Percentiles rank a stretch among this genome's conserved stretches.
These are phyloP conservation scores for Chrysoporthe puriensis DNA, from an alignment of 2,329 filamentous ascomycete species.

Conservation along the genomic window DNA sequence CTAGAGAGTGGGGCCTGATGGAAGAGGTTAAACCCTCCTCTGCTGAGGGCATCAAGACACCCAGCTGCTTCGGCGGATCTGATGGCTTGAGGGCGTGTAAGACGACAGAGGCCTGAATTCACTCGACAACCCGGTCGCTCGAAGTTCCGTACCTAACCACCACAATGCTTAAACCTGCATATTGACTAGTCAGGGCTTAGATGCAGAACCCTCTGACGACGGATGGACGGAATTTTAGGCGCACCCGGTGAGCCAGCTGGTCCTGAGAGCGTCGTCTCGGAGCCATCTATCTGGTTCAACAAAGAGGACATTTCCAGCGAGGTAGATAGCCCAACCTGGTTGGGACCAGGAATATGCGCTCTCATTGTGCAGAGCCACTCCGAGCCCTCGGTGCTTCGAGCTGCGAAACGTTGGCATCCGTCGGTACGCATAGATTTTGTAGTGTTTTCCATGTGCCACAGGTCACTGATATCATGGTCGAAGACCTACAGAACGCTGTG, in stretches of 20 bases:
- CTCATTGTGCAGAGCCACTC: background rate
- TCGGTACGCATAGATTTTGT: background rate
- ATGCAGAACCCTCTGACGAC: background rate
- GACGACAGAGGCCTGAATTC: too few species aligned
- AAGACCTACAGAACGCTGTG: background rate
- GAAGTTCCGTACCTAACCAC: background rate
- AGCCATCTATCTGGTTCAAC: background rate
- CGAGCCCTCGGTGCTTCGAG: background rate
- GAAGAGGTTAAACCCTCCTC: background rate
- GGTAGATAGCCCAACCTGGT: background rate
- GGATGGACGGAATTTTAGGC: background rate
- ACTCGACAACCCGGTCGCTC: background rate
- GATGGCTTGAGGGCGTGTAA: background rate
- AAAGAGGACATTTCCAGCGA: background rate
- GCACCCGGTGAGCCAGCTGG: background rate
- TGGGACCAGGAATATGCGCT: background rate
- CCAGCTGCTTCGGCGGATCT: background rate
- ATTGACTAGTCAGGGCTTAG: background rate
- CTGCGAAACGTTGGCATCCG: background rate
- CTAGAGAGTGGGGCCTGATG: background rate
- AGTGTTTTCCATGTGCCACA: background rate
- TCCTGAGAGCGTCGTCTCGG: background rate
- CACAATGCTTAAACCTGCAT: background rate
- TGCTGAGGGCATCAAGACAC: background rate
- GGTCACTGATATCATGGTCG: background rate